These are phyloP conservation scores for Teunomyces stri DNA, from an alignment of 805 yeast genomes.

Conservation along the genomic window DNA sequence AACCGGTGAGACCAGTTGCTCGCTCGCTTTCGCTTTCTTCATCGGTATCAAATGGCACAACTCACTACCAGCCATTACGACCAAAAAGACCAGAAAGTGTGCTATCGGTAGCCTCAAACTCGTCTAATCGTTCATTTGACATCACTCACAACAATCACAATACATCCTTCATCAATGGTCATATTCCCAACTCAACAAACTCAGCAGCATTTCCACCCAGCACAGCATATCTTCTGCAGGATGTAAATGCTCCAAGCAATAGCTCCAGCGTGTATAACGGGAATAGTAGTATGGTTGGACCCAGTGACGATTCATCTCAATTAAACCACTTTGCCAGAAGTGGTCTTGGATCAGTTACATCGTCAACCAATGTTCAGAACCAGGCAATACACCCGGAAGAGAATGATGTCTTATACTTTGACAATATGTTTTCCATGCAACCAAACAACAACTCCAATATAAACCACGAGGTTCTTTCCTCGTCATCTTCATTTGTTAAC, in stretches of 20 bases:
- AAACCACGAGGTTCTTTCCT: conserved; percentile 5
- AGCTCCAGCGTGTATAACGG: conserved; percentile 4
- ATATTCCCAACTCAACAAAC: conserved; percentile 13
- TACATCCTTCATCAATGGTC: conserved; percentile 10
- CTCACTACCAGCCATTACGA: conserved; percentile 24
- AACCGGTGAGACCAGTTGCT: conserved; percentile 17
- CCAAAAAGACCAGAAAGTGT: conserved; percentile 42
- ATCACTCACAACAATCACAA: conserved; percentile 8
- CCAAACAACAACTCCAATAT: not conserved
- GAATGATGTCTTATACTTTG: conserved; percentile 3
- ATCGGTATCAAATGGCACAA: not conserved
- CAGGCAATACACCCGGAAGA: conserved; percentile 3
- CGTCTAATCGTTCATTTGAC: conserved; percentile 23
- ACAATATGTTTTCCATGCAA: conserved; percentile 5
- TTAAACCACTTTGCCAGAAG: conserved; percentile 13
- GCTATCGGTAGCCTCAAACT: conserved; percentile 36
- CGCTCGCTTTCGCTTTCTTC: conserved; percentile 3
- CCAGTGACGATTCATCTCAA: conserved; percentile 6
- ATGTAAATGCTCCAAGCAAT: conserved; percentile 1
- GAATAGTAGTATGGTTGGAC: not conserved
- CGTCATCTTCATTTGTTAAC: conserved; percentile 9
- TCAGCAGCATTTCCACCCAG: conserved; percentile 16
- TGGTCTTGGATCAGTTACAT: conserved; percentile 10
- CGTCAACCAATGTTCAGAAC: conserved; percentile 3
- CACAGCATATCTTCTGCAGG: conserved; percentile 3